Evolutionary conservation across 345 rosid genomes (phyloP), one percentile per base, ranked within the genome.

Genomic region (Arabis hirsuta): DNA sequence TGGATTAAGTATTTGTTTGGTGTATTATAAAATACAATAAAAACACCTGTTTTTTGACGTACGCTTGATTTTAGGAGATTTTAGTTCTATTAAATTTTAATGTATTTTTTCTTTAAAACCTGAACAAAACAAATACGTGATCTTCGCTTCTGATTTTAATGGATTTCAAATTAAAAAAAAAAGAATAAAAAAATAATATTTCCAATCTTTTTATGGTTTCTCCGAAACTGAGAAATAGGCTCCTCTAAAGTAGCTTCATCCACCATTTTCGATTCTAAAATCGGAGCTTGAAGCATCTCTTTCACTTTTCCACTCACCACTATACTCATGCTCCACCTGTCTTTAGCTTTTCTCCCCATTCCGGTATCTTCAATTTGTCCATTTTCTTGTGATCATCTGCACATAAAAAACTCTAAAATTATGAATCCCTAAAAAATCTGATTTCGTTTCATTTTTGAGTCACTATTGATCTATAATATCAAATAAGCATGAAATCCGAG

Each of bases 301-400:
- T 89, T 92, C 85, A 92, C 71, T 75, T 92, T 92, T 57, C 83
- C 94, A 55, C 92, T 85, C 5, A 89, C 88, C 69, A 89, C 77
- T 46, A 94, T 65, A 34, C 90, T 81, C 96, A 92, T 86, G 96
- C 90, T 59, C 96, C 89, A 45, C 96, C 88, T 0, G 81, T 84
- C 83, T 85, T 89, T 69, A 92, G 67, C 55, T 81, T 73, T 73
- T 92, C 98, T 22, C 96, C 89, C 83, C 82, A 85, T 79, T 91
- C 85, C 22, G 88, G 69, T 27, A 91, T 67, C 67, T 89, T 91
- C 63, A 82, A 39, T 72, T 84, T 90, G 71, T 90, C 96, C 94
- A 90, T 90, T 0, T 51, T 57, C 51, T 55, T 13, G 16, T 48
- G 50, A 67, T 38, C 29, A 54, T 48, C 76, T 44, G 34, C 52